These are phyloP conservation scores for Firmiana major DNA, from an alignment of 345 rosid species.

Conservation along the genomic window DNA sequence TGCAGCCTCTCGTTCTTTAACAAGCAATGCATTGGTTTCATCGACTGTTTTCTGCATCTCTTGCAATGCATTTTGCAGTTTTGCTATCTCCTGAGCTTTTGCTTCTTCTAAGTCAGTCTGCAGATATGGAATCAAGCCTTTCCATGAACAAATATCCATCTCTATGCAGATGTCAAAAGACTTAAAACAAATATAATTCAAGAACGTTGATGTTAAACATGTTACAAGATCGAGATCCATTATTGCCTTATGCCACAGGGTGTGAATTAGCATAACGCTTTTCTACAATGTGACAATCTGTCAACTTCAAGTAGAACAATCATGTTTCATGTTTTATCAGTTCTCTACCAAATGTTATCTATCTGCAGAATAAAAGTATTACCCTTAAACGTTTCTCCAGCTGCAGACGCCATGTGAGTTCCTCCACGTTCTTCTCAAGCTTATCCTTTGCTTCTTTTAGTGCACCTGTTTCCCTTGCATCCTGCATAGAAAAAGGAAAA, in stretches of 20 bases:
- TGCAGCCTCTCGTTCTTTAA: conserved; percentile 55
- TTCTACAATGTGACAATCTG: background rate
- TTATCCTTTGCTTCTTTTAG: conserved; percentile 78
- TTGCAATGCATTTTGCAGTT: conserved; percentile 45
- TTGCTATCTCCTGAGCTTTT: conserved; percentile 50
- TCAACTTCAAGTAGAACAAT: background rate
- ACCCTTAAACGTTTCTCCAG: conserved; percentile 70
- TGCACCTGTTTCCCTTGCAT: conserved; percentile 74
- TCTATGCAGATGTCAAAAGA: background rate
- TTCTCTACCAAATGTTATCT: background rate
- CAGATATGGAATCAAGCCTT: conserved; percentile 4
- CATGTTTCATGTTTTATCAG: background rate
- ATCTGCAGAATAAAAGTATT: conserved; percentile 10
- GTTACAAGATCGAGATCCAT: background rate
- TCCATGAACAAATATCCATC: conserved; percentile 1
- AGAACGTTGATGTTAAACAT: background rate
- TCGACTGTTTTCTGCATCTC: conserved; percentile 54
- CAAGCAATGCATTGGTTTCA: conserved; percentile 44
- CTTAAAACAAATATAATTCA: background rate
- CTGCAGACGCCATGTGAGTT: conserved; percentile 73
- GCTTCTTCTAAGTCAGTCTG: conserved; percentile 67
- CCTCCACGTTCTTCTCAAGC: conserved; percentile 67
- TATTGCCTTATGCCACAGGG: background rate
- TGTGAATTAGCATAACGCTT: background rate
- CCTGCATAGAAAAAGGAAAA: conserved; percentile 31